These are phyloP conservation scores for Capsicum pubescens DNA, from an alignment of 257 asterid species.

Conservation along the genomic window DNA sequence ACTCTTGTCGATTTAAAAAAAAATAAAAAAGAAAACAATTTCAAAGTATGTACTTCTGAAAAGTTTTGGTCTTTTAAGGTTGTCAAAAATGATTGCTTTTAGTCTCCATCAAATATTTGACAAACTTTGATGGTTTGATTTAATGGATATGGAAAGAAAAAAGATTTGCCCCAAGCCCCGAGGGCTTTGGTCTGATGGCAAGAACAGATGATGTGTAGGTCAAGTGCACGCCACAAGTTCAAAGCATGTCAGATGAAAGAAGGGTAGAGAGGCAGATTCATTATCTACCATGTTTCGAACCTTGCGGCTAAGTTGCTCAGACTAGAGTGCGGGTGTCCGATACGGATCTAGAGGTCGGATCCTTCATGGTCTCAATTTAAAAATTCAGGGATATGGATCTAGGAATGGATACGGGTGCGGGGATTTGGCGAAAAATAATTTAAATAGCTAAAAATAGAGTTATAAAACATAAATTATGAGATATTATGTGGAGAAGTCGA, in stretches of 20 bases:
- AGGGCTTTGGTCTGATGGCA: constrained; percentile 17
- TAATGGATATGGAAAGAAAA: not conserved
- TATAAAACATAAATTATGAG: too few species aligned
- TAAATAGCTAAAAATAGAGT: too few species aligned
- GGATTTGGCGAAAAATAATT: too few species aligned
- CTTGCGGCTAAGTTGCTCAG: not conserved
- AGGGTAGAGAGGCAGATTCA: not conserved
- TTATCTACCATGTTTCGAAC: not conserved
- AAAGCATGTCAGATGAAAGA: not conserved
- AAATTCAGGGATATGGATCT: too few species aligned
- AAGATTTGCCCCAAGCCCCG: not conserved
- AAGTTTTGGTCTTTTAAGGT: not conserved
- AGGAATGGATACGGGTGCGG: too few species aligned
- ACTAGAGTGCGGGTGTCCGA: too few species aligned
- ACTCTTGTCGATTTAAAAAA: not conserved
- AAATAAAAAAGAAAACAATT: too few species aligned
- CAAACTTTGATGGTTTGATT: not conserved
- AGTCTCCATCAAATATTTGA: not conserved
- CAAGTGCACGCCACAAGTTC: not conserved
- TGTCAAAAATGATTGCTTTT: not conserved
- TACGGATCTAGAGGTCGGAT: too few species aligned
- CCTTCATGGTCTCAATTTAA: too few species aligned
- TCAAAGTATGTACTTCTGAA: not conserved
- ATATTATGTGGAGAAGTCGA: too few species aligned
- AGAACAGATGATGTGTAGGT: not conserved